A percentile compares a stretch with the other conserved stretches of the same genome.
These are phyloP conservation scores for Cytospora schulzeri DNA, from an alignment of 2,329 filamentous ascomycete genomes.

Conservation along the genomic window DNA sequence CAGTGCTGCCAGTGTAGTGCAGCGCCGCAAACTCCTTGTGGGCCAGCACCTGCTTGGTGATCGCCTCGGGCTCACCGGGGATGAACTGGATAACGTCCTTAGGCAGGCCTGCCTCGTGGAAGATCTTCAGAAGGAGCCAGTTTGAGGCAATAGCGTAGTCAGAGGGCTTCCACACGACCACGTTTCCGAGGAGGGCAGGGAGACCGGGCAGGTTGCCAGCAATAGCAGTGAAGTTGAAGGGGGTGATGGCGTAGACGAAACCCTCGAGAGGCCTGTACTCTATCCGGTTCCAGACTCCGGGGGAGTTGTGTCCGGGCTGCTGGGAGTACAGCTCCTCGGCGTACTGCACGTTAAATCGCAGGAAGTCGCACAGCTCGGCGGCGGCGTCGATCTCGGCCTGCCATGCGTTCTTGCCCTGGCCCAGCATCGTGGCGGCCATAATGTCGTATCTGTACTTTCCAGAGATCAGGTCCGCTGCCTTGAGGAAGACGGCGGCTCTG, in stretches of 20 bases:
- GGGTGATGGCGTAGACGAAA: slow-evolving; percentile 91
- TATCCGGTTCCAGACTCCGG: slow-evolving; percentile 87
- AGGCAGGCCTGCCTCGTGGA: slow-evolving; percentile 88
- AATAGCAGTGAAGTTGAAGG: slow-evolving; percentile 98
- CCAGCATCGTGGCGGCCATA: slow-evolving; percentile 94
- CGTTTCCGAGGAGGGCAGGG: slow-evolving; percentile 88
- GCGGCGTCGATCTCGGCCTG: slow-evolving; percentile 98
- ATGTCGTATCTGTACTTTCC: slow-evolving; percentile 96
- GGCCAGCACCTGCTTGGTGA: slow-evolving; percentile 75
- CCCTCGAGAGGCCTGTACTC: slow-evolving; percentile 91
- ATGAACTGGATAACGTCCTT: slow-evolving; percentile 91
- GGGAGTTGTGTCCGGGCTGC: slow-evolving; percentile 81
- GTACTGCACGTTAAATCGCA: slow-evolving; percentile 92
- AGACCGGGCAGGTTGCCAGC: slow-evolving; percentile 82
- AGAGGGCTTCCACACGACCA: slow-evolving; percentile 96
- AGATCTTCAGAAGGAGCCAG: slow-evolving; percentile 86
- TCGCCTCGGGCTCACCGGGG: slow-evolving; percentile 81
- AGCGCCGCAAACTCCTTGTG: slow-evolving; percentile 86
- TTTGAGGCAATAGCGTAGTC: slow-evolving; percentile 86
- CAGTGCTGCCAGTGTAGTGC: slow-evolving; percentile 92
- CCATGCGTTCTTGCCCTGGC: slow-evolving; percentile 98
- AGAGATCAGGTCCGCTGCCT: slow-evolving; percentile 87
- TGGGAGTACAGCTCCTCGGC: slow-evolving; percentile 87
- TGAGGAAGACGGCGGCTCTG: slow-evolving; percentile 89
- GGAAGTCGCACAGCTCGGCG: slow-evolving; percentile 88